These are phyloP conservation scores for Echinochloa phyllopogon DNA, from an alignment of 176 grass and related monocot species.

Conservation along the genomic window DNA sequence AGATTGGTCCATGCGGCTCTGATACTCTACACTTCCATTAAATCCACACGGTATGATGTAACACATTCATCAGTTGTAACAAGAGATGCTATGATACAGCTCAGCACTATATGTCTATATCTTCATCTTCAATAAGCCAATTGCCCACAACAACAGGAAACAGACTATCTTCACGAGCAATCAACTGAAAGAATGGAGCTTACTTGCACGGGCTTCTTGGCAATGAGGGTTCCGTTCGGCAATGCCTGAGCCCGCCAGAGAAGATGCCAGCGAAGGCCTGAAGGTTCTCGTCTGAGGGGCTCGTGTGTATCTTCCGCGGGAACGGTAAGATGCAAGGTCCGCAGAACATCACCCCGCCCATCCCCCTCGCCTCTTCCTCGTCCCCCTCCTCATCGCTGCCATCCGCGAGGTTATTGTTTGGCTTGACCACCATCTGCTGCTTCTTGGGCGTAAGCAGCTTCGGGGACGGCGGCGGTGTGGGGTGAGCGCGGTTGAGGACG, in stretches of 20 bases:
- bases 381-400: conserved; percentile 46
- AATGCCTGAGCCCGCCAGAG: conserved; percentile 34
- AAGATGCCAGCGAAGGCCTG: conserved; percentile 53
- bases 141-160: conserved; percentile 25
- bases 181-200: conserved; percentile 42
- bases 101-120: conserved; percentile 26
- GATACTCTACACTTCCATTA: conserved; percentile 41
- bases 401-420: conserved; percentile 14
- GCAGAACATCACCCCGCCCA: conserved; percentile 60
- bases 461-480: conserved; percentile 44
- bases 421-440: conserved; percentile 40
- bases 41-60: conserved; percentile 29
- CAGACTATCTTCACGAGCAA: conserved; percentile 28
- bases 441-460: conserved; percentile 49
- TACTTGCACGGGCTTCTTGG: conserved; percentile 41
- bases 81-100: conserved; percentile 50
- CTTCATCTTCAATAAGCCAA: conserved; percentile 4
- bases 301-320: conserved; percentile 68
- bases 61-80: conserved; percentile 36
- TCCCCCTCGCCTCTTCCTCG: conserved; percentile 35
- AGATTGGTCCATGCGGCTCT: background rate
- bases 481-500: conserved; percentile 49
- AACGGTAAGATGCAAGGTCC: conserved; percentile 71
- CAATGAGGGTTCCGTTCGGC: conserved; percentile 34
- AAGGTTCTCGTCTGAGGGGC: conserved; percentile 70